Base-by-base conservation (phyloP, 306 rosid genomes). In the Arachis hypogaea region DNA sequence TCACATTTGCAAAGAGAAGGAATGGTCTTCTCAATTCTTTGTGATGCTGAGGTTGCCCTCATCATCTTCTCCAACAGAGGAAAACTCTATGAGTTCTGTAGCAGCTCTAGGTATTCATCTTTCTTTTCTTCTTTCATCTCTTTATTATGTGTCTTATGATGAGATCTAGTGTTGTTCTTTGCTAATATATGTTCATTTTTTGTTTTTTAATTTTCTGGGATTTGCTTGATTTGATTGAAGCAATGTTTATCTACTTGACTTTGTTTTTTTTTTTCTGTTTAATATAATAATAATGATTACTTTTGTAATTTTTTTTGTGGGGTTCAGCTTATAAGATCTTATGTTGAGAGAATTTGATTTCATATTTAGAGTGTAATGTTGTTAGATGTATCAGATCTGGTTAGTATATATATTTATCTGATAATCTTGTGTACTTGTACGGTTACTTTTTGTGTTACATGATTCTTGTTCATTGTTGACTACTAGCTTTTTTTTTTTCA, bases 31-130 rank as follows among this genome's bases (percentile, higher is more conserved):
- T 92, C 67, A 92, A 92, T 89, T 78, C 96, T 92, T 52, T 92
- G 96, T 82, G 98, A 89, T 73, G 98, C 96, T 76, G 98, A 92
- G 82, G 98, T 92, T 85, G 98, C 98, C 49, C 96, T 92, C 76
- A 85, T 92, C 86, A 66, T 92, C 90, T 92, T 92, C 92, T 92
- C 98, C 62, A 89, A 80, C 83, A 88, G 96, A 73, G 98, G 98
- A 65, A 92, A 86, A 80, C 96, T 90, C 67, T 92, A 90, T 81
- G 96, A 92, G 85, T 92, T 92, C 63, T 89, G 94, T 45, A 92
- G 98, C 90, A 85, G 80, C 75, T 51, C 90, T 85, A 89, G 87
- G 98, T 92, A 73, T 33, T 33, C 2, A 2, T 33, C 3, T 33
- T 33, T 33, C 38, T 2, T 33, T 33, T 33, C 3, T 33, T 33